These are phyloP conservation scores for Ichthyophonus hoferi DNA, from an alignment of 208 protist species.

Conservation along the genomic window DNA sequence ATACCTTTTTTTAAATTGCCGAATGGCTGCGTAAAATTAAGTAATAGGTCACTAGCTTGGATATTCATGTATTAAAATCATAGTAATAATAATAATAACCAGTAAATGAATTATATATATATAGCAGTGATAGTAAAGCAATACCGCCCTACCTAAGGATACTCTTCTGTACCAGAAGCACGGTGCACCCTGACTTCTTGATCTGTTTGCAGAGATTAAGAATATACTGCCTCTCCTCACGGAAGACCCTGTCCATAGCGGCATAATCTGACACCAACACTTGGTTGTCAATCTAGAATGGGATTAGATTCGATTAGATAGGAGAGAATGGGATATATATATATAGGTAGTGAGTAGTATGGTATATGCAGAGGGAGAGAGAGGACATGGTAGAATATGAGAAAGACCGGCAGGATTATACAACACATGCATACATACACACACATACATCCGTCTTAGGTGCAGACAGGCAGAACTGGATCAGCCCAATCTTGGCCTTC, in stretches of 20 bases:
- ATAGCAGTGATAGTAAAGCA: background rate
- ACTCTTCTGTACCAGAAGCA: constrained; percentile 98
- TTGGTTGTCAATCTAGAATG: constrained; percentile 74
- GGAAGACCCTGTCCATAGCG: constrained; percentile 94
- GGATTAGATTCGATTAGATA: too few species aligned
- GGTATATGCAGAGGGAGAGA: background rate
- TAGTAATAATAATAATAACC: too few species aligned
- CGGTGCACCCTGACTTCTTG: constrained; percentile 93
- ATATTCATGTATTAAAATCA: too few species aligned
- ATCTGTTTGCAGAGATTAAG: constrained; percentile 93
- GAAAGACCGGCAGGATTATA: background rate
- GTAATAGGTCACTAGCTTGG: too few species aligned
- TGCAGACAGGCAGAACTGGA: constrained; percentile 97
- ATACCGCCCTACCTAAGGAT: constrained; percentile 70
- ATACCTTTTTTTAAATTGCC: too few species aligned
- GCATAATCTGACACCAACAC: constrained; percentile 91
- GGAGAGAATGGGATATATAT: too few species aligned
- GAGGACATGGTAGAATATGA: background rate
- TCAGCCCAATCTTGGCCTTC: constrained; percentile 97
- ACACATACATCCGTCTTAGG: constrained; percentile 93
- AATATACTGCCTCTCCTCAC: constrained; percentile 95
- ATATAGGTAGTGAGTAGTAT: too few species aligned
- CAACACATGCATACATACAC: background rate
- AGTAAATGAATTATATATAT: too few species aligned
- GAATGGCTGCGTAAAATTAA: too few species aligned